A percentile compares a stretch with the other conserved stretches of the same genome.
phyloP scores from a whole-genome alignment of 305 asterid species.

The Withania somnifera region DNA sequence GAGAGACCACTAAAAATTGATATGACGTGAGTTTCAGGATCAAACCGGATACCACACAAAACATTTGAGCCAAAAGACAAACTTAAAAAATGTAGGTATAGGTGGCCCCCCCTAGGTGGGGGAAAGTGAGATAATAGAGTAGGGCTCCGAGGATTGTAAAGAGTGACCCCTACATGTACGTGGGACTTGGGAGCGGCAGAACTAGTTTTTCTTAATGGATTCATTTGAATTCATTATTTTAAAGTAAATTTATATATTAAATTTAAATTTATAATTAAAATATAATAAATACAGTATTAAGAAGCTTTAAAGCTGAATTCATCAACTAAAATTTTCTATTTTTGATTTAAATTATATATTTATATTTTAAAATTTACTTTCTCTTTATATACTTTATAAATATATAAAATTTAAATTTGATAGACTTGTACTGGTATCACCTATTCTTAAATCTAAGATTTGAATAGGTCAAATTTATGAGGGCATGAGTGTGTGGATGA shows the following conservation, averaged over 20 bases:
- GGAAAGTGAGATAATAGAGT: background rate
- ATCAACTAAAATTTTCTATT: background rate
- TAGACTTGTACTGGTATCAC: too few relatives aligned
- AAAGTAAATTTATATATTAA: too few relatives aligned
- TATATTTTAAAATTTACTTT: too few relatives aligned
- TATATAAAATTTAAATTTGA: too few relatives aligned
- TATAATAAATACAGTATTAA: background rate
- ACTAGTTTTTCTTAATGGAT: background rate
- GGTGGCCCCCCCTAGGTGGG: background rate
- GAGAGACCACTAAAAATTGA: background rate
- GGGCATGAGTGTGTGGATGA: background rate
- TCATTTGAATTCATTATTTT: background rate
- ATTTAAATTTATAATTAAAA: too few relatives aligned
- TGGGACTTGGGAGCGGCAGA: background rate
- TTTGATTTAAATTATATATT: background rate
- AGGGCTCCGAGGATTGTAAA: background rate
- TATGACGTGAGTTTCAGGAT: background rate
- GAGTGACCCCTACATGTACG: background rate
- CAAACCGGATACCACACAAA: background rate
- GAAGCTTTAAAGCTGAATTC: background rate
- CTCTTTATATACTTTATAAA: too few relatives aligned
- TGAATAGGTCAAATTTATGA: rapidly evolving
- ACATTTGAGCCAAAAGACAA: background rate
- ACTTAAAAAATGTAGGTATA: background rate
- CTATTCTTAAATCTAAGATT: too few relatives aligned